phyloP scores from a whole-genome alignment of 2,329 filamentous ascomycete species.

The Cercospora zeae-maydis region DNA sequence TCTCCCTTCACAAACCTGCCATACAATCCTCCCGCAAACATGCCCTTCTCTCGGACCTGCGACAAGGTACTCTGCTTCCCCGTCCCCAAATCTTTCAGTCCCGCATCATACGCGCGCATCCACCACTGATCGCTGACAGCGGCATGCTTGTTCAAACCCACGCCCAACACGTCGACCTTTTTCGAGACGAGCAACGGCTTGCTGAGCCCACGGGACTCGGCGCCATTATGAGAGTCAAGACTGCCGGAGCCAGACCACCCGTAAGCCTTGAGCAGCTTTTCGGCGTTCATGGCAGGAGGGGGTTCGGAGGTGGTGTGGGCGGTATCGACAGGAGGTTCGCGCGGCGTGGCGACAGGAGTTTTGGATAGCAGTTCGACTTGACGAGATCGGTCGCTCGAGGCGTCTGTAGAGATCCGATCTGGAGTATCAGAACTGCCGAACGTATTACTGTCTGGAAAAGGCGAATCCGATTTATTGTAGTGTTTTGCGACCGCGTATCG shows the following conservation, averaged over 20 bases:
- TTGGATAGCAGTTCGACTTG: no score
- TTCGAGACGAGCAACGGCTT: constrained; percentile 79
- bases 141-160: constrained; percentile 69
- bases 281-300: constrained; percentile 67
- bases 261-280: constrained; percentile 76
- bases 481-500: no score
- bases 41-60: constrained; percentile 47
- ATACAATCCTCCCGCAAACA: constrained; percentile 62
- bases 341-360: no score
- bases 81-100: constrained; percentile 68
- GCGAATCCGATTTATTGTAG: no score
- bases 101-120: constrained; percentile 90
- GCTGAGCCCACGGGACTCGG: constrained; percentile 63
- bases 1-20: constrained; percentile 81
- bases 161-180: constrained; percentile 74
- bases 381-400: no score
- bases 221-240: constrained; percentile 64
- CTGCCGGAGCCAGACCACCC: constrained; percentile 89
- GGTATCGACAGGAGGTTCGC: background rate
- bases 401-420: no score
- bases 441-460: no score
- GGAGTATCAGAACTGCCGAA: no score
- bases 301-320: background rate
- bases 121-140: constrained; percentile 84
- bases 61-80: constrained; percentile 57